Evolutionary conservation across 2,329 filamentous ascomycete species (phyloP).

Genomic region (Ascosphaera apis): DNA sequence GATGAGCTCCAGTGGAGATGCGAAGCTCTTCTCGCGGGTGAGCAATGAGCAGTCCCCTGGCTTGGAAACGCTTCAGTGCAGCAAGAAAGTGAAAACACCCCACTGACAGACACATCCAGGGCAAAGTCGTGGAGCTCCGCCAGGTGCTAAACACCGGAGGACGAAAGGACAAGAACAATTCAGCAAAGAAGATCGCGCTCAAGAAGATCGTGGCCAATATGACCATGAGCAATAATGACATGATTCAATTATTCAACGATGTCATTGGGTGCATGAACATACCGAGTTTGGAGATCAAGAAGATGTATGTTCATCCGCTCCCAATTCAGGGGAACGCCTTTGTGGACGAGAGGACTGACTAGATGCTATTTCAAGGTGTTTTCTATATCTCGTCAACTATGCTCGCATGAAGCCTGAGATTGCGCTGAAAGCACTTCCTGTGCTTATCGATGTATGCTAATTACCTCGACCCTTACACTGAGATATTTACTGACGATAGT

Average conservation of each 20-base stretch:
- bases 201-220: conserved; percentile 99
- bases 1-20: conserved; percentile 58
- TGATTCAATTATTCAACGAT: conserved; percentile 91
- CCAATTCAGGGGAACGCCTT: background rate
- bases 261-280: conserved; percentile 92
- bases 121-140: conserved; percentile 94
- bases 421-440: conserved; percentile 76
- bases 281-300: conserved; percentile 91
- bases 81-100: conserved; percentile 6
- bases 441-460: conserved; percentile 47
- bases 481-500: background rate
- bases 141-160: conserved; percentile 79
- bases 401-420: conserved; percentile 83
- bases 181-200: conserved; percentile 85
- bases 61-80: conserved; percentile 8
- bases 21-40: conserved; percentile 98
- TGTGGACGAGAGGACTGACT: background rate
- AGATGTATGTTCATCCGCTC: conserved; percentile 44
- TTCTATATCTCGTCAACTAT: conserved; percentile 93
- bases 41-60: conserved; percentile 17
- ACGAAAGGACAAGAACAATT: conserved; percentile 95
- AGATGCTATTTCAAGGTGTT: conserved; percentile 45
- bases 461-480: background rate
- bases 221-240: conserved; percentile 99
- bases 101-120: conserved; percentile 22